Percentiles rank a stretch among this genome's conserved stretches.
phyloP scores from a whole-genome alignment of 306 rosid species.

The Argentina anserina region DNA sequence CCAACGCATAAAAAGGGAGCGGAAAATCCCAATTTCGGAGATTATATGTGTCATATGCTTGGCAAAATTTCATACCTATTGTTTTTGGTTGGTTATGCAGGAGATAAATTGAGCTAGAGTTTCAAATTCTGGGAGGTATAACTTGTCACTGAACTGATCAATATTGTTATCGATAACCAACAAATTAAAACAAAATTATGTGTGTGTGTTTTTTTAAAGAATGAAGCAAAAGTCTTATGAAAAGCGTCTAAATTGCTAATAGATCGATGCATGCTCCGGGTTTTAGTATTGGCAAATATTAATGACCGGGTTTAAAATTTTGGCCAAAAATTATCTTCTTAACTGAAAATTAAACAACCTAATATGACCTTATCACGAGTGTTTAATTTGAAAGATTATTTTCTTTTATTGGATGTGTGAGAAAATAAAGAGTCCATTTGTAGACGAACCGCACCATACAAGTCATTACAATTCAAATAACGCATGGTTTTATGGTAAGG shows the following conservation, averaged over 20 bases:
- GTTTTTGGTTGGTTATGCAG: too few relatives aligned
- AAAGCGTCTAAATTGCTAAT: background rate
- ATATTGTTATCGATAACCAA: too few relatives aligned
- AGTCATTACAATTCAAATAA: background rate
- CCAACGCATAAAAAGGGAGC: too few relatives aligned
- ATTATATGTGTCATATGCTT: too few relatives aligned
- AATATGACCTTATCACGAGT: slow-evolving; percentile 4
- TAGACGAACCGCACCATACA: too few relatives aligned
- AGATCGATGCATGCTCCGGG: background rate
- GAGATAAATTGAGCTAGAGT: background rate
- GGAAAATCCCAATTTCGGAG: too few relatives aligned
- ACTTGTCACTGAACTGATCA: background rate
- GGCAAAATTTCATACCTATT: too few relatives aligned
- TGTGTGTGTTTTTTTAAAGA: too few relatives aligned
- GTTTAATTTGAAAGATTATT: slow-evolving; percentile 5
- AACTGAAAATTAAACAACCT: slow-evolving; percentile 6
- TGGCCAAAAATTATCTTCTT: background rate
- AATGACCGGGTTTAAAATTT: background rate
- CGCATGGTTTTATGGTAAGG: background rate
- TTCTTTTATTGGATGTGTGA: background rate
- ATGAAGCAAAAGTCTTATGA: too few relatives aligned
- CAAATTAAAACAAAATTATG: too few relatives aligned
- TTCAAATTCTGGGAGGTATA: background rate
- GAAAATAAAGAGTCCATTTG: background rate
- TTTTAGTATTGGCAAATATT: background rate